Conservation (phyloP, 352 stramenopile species). For the Globisporangium splendens region DNA sequence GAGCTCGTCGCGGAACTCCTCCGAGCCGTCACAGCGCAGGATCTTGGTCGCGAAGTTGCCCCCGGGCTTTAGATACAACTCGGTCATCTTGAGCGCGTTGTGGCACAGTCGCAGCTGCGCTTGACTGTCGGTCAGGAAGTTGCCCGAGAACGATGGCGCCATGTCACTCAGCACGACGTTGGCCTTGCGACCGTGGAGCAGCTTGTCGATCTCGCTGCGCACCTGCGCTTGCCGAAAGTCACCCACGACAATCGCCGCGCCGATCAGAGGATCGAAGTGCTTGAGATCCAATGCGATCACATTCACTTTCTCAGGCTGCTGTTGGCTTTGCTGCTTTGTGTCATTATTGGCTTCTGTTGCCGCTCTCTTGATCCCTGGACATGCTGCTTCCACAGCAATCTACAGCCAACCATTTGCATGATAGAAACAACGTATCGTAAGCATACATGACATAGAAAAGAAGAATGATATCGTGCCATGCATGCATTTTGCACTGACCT, state of each 20-base stretch:
- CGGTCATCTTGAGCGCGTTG: constrained; percentile 82
- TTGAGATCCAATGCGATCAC: constrained; percentile 80
- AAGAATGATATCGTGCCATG: not conserved
- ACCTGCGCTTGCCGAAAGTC: constrained; percentile 73
- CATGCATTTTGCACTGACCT: constrained; percentile 26
- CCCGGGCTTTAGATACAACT: constrained; percentile 73
- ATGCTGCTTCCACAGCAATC: constrained; percentile 62
- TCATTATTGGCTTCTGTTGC: not conserved
- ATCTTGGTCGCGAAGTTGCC: constrained; percentile 84
- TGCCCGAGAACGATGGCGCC: constrained; percentile 81
- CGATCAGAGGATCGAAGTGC: constrained; percentile 67
- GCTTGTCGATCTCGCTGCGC: constrained; percentile 46
- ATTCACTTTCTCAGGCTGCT: constrained; percentile 16
- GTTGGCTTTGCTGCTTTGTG: constrained; percentile 6
- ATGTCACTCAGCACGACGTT: constrained; percentile 89
- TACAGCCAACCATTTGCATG: not conserved
- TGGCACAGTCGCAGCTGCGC: constrained; percentile 80
- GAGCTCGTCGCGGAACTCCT: constrained; percentile 72
- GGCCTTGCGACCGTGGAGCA: constrained; percentile 40
- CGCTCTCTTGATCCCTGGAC: constrained; percentile 9
- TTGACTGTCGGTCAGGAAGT: constrained; percentile 71
- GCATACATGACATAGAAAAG: not conserved
- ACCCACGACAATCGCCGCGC: constrained; percentile 65
- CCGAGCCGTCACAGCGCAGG: constrained; percentile 66
- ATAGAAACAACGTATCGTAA: not conserved